Percentiles rank a stretch among this genome's conserved stretches.
These are phyloP conservation scores for Aureobasidium sp. DNA, from an alignment of 2,329 filamentous ascomycete species.

Conservation along the genomic window DNA sequence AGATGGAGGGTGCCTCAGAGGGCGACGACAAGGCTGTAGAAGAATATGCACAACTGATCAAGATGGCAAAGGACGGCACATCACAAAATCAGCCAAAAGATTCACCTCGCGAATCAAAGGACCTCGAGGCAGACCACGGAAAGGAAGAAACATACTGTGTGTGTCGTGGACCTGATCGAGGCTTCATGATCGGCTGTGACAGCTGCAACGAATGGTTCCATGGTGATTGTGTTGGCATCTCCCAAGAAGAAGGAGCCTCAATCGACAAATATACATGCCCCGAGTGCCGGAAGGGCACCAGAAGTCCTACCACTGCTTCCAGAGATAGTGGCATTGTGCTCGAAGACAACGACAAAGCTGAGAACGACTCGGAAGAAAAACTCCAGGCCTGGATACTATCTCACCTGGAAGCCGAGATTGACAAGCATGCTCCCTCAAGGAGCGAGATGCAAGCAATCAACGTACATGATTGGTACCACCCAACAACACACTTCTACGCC, in stretches of 20 bases:
- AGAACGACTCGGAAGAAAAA: constrained; percentile 18
- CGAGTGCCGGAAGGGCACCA: not conserved
- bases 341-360: constrained; percentile 17
- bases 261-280: constrained; percentile 11
- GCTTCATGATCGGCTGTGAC: constrained; percentile 71
- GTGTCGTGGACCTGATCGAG: constrained; percentile 5
- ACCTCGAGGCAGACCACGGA: constrained; percentile 17
- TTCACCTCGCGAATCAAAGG: not conserved
- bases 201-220: constrained; percentile 80
- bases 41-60: constrained; percentile 23
- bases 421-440: constrained; percentile 14
- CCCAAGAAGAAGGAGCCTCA: constrained; percentile 4
- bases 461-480: constrained; percentile 28
- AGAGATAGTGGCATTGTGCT: constrained; percentile 15
- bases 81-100: not conserved
- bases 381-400: constrained; percentile 28
- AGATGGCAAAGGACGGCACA: constrained; percentile 16
- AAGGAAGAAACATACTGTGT: not conserved
- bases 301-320: not conserved
- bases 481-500: constrained; percentile 25
- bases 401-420: constrained; percentile 20
- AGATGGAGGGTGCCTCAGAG: constrained; percentile 19
- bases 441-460: constrained; percentile 18
- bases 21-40: constrained; percentile 15
- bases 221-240: constrained; percentile 63